Conservation (phyloP, 768 basidiomycete genomes). For the Suillus variegatus region DNA sequence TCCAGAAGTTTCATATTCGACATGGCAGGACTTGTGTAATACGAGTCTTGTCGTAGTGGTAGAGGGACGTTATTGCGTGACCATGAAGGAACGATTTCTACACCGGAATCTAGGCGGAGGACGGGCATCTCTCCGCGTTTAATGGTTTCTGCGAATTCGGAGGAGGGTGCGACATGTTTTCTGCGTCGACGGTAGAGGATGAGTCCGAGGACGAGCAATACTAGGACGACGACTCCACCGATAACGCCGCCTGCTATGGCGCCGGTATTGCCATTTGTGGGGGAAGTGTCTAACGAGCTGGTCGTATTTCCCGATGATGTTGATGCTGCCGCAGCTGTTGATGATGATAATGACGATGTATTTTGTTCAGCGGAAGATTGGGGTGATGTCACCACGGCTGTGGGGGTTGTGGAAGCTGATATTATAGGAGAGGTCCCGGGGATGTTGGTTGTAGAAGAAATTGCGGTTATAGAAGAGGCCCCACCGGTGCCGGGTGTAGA, state of each 20-base stretch:
- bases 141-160: conserved; percentile 50
- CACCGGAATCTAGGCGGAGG: conserved; percentile 29
- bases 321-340: background rate
- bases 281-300: background rate
- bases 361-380: background rate
- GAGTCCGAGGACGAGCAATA: conserved; percentile 34
- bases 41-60: conserved; percentile 19
- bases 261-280: conserved; percentile 34
- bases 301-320: conserved; percentile 9
- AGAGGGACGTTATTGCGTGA: conserved; percentile 8
- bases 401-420: no score
- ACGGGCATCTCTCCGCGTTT: conserved; percentile 24
- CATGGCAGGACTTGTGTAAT: conserved; percentile 5
- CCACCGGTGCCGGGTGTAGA: no score
- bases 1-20: conserved; percentile 18
- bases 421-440: background rate
- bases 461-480: no score
- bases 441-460: no score
- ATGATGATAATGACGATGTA: background rate
- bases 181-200: conserved; percentile 42
- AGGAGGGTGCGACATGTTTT: conserved; percentile 53
- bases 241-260: conserved; percentile 56
- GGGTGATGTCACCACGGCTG: background rate
- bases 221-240: conserved; percentile 45
- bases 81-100: conserved; percentile 14